Conservation (phyloP, 108 stramenopile genomes). For the Nitzschia sp. region DNA sequence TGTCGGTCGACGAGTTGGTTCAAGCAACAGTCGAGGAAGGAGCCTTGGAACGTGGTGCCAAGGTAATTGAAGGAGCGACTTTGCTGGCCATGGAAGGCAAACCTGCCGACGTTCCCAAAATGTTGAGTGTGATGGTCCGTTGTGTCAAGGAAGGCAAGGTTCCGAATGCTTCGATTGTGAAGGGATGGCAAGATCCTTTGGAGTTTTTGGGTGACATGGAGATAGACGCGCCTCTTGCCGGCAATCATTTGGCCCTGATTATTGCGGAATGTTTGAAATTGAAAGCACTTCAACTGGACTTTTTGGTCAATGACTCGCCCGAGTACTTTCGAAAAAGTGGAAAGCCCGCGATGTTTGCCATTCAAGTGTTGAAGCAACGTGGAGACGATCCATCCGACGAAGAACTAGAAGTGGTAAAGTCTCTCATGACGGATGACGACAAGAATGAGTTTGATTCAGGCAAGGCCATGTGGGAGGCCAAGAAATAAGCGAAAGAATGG, state of each 20-base stretch:
- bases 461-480: constrained; percentile 17
- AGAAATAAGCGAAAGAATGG: not conserved
- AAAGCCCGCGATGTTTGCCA: constrained; percentile 64
- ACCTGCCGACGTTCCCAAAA: constrained; percentile 56
- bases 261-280: constrained; percentile 54
- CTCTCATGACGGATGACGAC: constrained; percentile 77
- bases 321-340: constrained; percentile 70
- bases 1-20: constrained; percentile 69
- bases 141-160: constrained; percentile 56
- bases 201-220: constrained; percentile 76
- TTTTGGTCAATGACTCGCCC: constrained; percentile 56
- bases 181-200: constrained; percentile 73
- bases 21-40: constrained; percentile 42
- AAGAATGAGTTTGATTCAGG: constrained; percentile 15
- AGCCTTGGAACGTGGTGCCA: constrained; percentile 60
- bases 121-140: constrained; percentile 39
- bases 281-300: constrained; percentile 43
- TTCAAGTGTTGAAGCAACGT: constrained; percentile 48
- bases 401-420: constrained; percentile 48
- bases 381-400: constrained; percentile 53
- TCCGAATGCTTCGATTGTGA: constrained; percentile 31
- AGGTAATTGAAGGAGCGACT: constrained; percentile 57
- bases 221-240: constrained; percentile 82
- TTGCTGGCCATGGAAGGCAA: constrained; percentile 80
- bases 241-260: constrained; percentile 54